Evolutionary conservation across 768 basidiomycete species (phyloP).

Genomic region (Sporobolomyces roseus): DNA sequence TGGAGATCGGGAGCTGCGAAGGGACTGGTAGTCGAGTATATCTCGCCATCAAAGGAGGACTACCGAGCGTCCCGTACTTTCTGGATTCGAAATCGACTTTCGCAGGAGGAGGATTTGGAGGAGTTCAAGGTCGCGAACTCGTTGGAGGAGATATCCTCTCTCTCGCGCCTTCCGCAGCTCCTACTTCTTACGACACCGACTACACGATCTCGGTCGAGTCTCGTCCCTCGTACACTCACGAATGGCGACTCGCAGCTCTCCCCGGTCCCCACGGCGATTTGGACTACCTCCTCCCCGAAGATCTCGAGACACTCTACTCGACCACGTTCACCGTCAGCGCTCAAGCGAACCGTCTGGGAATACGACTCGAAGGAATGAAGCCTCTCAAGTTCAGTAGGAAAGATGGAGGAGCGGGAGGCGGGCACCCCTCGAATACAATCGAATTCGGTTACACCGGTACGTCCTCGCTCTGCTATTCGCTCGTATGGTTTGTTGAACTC

Average conservation of each 20-base stretch:
- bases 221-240: conserved; percentile 50
- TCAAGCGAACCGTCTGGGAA: conserved; percentile 63
- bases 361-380: conserved; percentile 57
- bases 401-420: conserved; percentile 64
- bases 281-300: conserved; percentile 57
- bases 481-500: no score
- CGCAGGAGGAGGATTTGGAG: conserved; percentile 18
- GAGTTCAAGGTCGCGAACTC: conserved; percentile 53
- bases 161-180: conserved; percentile 50
- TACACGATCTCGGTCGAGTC: conserved; percentile 44
- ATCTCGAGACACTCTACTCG: conserved; percentile 56
- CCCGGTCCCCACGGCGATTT: conserved; percentile 63
- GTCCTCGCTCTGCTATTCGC: not conserved
- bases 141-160: conserved; percentile 56
- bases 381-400: conserved; percentile 58
- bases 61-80: conserved; percentile 56
- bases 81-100: conserved; percentile 63
- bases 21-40: conserved; percentile 57
- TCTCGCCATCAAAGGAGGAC: conserved; percentile 59
- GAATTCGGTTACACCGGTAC: conserved; percentile 16
- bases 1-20: conserved; percentile 52
- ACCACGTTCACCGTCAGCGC: conserved; percentile 58
- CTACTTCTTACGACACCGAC: conserved; percentile 32
- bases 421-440: conserved; percentile 66
- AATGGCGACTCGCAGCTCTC: conserved; percentile 59